Percentiles rank a stretch among this genome's conserved stretches.
Evolutionary conservation across 805 yeast species (phyloP).

Genomic region (Metschnikowia sp.): DNA sequence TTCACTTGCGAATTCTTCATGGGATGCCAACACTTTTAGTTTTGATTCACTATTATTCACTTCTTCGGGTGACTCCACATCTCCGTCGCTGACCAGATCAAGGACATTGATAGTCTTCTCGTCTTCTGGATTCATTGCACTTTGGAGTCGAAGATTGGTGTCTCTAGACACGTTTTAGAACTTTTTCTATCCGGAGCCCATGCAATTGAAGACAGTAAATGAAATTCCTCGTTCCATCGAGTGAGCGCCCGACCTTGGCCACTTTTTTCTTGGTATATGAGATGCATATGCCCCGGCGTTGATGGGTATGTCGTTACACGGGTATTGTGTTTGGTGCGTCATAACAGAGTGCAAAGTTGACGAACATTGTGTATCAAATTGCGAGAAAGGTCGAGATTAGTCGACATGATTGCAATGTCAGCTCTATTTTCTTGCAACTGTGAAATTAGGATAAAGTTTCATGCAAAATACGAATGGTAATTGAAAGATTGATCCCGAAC

Average conservation of each 20-base stretch:
- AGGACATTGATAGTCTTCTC: slow-evolving; percentile 1
- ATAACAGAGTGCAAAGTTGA: too few relatives aligned
- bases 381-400: too few relatives aligned
- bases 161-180: background rate
- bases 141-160: background rate
- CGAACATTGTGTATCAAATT: too few relatives aligned
- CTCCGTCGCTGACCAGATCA: slow-evolving; percentile 2
- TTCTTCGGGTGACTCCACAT: background rate
- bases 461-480: too few relatives aligned
- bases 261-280: background rate
- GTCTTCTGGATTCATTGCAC: slow-evolving; percentile 4
- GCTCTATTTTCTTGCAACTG: too few relatives aligned
- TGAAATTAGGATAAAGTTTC: too few relatives aligned
- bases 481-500: too few relatives aligned
- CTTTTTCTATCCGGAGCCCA: background rate
- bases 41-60: background rate
- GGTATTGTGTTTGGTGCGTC: too few relatives aligned
- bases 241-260: background rate
- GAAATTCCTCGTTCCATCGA: slow-evolving; percentile 1
- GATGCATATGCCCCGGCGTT: background rate
- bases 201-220: background rate
- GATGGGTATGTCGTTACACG: background rate
- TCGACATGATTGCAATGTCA: too few relatives aligned
- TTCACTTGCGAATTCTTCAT: background rate
- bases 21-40: background rate